phyloP scores from a whole-genome alignment of 305 asterid species.

The Stenogyne calaminthoides region DNA sequence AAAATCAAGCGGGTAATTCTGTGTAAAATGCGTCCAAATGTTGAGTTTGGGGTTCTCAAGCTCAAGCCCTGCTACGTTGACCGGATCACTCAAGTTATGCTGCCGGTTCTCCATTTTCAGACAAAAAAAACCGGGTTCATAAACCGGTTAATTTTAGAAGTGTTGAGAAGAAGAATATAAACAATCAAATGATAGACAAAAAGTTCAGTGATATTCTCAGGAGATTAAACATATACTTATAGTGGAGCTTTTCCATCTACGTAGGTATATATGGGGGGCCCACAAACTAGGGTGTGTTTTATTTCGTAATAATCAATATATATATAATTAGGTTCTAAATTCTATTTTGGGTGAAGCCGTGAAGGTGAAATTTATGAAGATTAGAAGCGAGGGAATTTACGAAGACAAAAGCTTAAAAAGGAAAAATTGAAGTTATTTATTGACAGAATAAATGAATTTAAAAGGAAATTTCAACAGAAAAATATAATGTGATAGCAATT shows the following conservation, averaged over 20 bases:
- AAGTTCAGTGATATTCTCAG: not conserved
- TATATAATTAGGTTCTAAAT: too few relatives aligned
- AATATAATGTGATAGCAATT: too few relatives aligned
- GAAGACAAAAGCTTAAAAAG: too few relatives aligned
- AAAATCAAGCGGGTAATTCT: slow-evolving; percentile 47
- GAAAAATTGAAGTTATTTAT: too few relatives aligned
- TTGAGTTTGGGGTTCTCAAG: slow-evolving; percentile 24
- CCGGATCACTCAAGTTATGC: slow-evolving; percentile 6
- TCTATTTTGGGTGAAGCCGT: too few relatives aligned
- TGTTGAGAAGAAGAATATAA: not conserved
- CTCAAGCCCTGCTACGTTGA: slow-evolving; percentile 25
- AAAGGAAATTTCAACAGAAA: too few relatives aligned
- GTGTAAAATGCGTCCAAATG: slow-evolving; percentile 22
- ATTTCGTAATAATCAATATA: not conserved
- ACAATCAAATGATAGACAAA: not conserved
- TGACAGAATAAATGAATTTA: too few relatives aligned
- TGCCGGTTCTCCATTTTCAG: slow-evolving; percentile 40
- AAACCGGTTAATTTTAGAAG: not conserved
- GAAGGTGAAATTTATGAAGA: too few relatives aligned
- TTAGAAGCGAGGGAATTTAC: too few relatives aligned
- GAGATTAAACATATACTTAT: not conserved
- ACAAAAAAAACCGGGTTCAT: not conserved
- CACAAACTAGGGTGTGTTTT: not conserved
- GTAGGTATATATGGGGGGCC: too few relatives aligned
- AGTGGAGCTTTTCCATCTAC: not conserved